Conservation (phyloP, 257 asterid species). For the Voacanga thouarsii region DNA sequence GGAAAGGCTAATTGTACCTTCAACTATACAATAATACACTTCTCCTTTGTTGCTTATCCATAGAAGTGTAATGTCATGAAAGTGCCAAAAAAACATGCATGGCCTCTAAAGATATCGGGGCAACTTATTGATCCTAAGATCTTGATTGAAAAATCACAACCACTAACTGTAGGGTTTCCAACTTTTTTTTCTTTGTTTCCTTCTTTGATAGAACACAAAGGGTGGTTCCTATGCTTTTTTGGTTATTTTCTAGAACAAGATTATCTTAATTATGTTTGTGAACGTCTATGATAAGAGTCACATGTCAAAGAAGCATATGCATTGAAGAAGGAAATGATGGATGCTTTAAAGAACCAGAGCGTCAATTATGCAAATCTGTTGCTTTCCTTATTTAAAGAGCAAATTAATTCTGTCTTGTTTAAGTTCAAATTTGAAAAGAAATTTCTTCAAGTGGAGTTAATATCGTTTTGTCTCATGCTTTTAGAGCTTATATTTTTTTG, state of each 20-base stretch:
- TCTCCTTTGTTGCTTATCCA: constrained; percentile 3
- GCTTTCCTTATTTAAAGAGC: background rate
- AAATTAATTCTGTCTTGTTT: background rate
- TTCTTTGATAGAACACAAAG: background rate
- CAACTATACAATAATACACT: background rate
- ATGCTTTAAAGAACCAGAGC: constrained; percentile 5
- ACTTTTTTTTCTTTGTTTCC: background rate
- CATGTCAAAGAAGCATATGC: background rate
- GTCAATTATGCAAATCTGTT: constrained; percentile 22
- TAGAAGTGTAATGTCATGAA: background rate
- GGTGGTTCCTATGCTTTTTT: background rate
- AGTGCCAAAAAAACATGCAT: constrained; percentile 6
- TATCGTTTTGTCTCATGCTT: constrained; percentile 1
- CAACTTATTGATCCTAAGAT: background rate
- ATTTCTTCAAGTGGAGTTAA: background rate
- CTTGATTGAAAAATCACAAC: constrained; percentile 1
- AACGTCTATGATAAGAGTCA: background rate
- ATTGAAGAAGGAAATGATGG: constrained; percentile 15
- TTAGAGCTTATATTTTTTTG: too few species aligned
- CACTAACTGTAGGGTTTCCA: background rate
- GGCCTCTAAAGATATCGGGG: background rate
- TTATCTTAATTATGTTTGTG: background rate
- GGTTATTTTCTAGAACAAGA: background rate
- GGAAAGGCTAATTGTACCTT: background rate
- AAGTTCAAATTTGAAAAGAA: constrained; percentile 9